phyloP scores from a whole-genome alignment of 345 rosid genomes.

The Rhizophora mangle region DNA sequence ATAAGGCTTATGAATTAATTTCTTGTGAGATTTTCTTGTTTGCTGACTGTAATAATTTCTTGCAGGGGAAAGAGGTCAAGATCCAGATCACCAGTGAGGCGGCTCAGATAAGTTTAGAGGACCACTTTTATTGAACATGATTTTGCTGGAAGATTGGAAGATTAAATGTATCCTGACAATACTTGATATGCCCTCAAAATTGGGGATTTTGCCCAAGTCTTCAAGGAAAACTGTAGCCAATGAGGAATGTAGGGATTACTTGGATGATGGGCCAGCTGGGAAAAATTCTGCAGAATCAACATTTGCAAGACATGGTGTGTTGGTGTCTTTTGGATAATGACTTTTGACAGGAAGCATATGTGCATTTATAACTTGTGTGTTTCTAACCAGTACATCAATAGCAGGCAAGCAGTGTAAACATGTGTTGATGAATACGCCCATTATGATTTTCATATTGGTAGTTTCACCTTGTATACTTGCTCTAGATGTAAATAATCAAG shows the following conservation, averaged over 20 bases:
- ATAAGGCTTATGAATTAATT: constrained; percentile 14
- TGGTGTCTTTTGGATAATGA: not conserved
- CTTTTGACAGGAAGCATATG: not conserved
- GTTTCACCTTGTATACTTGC: not conserved
- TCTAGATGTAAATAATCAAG: not conserved
- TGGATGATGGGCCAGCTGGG: not conserved
- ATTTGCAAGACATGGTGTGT: not conserved
- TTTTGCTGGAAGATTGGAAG: constrained; percentile 5
- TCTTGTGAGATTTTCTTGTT: constrained; percentile 2
- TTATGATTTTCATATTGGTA: not conserved
- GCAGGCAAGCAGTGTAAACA: not conserved
- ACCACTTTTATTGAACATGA: not conserved
- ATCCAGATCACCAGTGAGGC: constrained; percentile 72
- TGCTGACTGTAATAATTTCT: constrained; percentile 12
- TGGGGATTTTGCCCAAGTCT: not conserved
- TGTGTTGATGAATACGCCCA: not conserved
- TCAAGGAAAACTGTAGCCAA: not conserved
- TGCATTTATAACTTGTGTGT: not conserved
- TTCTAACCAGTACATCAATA: not conserved
- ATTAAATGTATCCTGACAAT: not conserved
- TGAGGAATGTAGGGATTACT: not conserved
- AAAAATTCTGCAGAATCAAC: not conserved
- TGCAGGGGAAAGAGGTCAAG: constrained; percentile 71
- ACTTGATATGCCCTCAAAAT: not conserved
- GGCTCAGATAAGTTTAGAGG: constrained; percentile 35